Evolutionary conservation across 164 flowering plant genomes (phyloP), one percentile per base, ranked within the genome.

Genomic region (Kingdonia uniflora): DNA sequence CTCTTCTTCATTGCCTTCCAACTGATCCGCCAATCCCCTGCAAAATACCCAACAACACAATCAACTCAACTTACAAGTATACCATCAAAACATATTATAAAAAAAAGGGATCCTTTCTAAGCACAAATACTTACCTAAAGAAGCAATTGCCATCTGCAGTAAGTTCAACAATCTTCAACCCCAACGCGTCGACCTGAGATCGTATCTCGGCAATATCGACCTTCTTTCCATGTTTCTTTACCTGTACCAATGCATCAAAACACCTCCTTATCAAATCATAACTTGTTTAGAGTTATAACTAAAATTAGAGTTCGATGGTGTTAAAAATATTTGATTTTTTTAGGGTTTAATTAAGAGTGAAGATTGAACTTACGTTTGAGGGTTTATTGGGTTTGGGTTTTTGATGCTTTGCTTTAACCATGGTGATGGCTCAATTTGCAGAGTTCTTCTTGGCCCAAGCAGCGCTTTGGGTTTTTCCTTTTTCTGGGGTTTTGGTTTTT

Each of bases 91-190:
- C 11, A 17, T 7, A 11, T 13, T 21, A 47, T n/a, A n/a, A 22
- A 47, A 11, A 21, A 47, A 21, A 47, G 1, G 13, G 14, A 13
- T 1, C 5, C 14, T 20, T 20, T 22, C 8, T 6, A 17, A 19
- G 2, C 55, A 52, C 19, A 39, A 52, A 20, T 15, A 47, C 51
- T 47, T 24, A 85, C 97, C 96, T 87, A 80, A 91, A 91, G 58
- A 91, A 79, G 64, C 97, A 91, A 65, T 91, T 87, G 40, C 97
- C 96, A 71, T 87, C 97, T 4, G 95, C 80, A 57, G 87, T 81
- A 39, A 91, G 83, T 68, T 81, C 69, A 38, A 79, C 58, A 49
- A 91, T 68, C 53, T 81, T 79, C 38, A 85, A 69, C 23, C 92
- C 95, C 65, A 85, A 57, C 0, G 67, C 72, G 62, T 85, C 97